Evolutionary conservation across 805 yeast species (phyloP), one percentile per base, ranked within the genome.

Genomic region (Lachancea dasiensis): DNA sequence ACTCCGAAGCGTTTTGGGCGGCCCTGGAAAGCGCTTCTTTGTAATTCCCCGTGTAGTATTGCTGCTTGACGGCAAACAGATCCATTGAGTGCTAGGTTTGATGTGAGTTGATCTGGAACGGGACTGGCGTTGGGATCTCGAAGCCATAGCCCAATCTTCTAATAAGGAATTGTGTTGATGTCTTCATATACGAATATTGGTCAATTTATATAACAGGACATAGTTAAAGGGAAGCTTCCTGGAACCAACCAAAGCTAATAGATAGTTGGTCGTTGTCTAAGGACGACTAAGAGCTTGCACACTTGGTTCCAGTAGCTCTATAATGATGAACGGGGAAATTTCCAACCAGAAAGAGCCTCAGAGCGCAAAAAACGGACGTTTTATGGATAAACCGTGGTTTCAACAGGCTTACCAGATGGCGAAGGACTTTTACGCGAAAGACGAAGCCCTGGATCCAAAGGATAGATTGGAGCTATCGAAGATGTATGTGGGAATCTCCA

Each of bases 41-140:
- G 52, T 68, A 74, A 49, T 76, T 78, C 34, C 79, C 77, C 9
- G 81, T 73, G 57, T 72, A 79, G 61, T 76, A 79, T 41, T 73
- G 74, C 50, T 75, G 79, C 47, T 75, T 70, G 18, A 79, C 57
- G 13, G 67, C 68, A 57, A 69, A 79, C 25, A 74, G 65, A 49
- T 77, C 81, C 56, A 54, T 47, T 27, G 4, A 14, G 16, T 8
- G 10, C 8, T 22, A n/a, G n/a, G n/a, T n/a, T n/a, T n/a, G n/a
- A n/a, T n/a, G n/a, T n/a, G n/a, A n/a, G n/a, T n/a, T n/a, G n/a
- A n/a, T n/a, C n/a, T n/a, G n/a, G n/a, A n/a, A n/a, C n/a, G n/a
- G n/a, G n/a, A n/a, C n/a, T n/a, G n/a, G n/a, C n/a, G n/a, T n/a
- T n/a, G n/a, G n/a, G n/a, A n/a, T n/a, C n/a, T n/a, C n/a, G n/a